phyloP scores from a whole-genome alignment of 2,329 filamentous ascomycete species.

The Cordyceps cicadae region DNA sequence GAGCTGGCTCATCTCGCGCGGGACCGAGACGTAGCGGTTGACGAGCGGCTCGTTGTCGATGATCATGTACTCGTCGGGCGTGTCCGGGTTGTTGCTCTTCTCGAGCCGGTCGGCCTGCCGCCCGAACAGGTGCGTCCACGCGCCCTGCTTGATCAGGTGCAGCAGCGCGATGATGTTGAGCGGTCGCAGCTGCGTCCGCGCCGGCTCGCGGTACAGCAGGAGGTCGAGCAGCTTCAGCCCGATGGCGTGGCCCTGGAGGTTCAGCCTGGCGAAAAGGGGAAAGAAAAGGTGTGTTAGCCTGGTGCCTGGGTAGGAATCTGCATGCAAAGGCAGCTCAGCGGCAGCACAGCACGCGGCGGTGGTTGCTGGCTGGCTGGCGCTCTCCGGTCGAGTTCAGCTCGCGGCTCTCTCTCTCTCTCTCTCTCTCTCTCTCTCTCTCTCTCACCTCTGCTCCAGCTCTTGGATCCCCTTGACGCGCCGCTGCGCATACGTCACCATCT shows the following conservation, averaged over 20 bases:
- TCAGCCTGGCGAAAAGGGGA: too few relatives aligned
- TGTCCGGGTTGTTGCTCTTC: conserved; percentile 71
- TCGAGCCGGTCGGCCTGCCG: conserved; percentile 89
- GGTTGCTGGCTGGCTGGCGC: too few relatives aligned
- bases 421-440: too few relatives aligned
- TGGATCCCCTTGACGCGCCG: conserved; percentile 83
- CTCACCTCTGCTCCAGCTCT: conserved; percentile 82
- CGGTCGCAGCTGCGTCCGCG: conserved; percentile 65
- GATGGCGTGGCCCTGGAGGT: conserved; percentile 85
- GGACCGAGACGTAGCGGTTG: conserved; percentile 87
- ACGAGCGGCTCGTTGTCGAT: conserved; percentile 96
- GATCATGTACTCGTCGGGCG: conserved; percentile 97
- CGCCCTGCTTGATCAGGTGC: conserved; percentile 86
- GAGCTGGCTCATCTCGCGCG: conserved; percentile 89
- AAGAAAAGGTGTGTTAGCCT: too few relatives aligned
- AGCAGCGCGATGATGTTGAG: conserved; percentile 84
- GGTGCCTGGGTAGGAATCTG: too few relatives aligned
- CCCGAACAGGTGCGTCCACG: conserved; percentile 88
- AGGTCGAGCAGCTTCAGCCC: conserved; percentile 93
- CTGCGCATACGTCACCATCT: conserved; percentile 96
- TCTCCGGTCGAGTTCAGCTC: too few relatives aligned
- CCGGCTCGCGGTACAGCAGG: conserved; percentile 72
- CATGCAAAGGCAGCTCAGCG: too few relatives aligned
- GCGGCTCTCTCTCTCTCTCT: too few relatives aligned
- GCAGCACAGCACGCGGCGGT: too few relatives aligned